phyloP scores from a whole-genome alignment of 805 yeast species.

The Ogataea methanolica region DNA sequence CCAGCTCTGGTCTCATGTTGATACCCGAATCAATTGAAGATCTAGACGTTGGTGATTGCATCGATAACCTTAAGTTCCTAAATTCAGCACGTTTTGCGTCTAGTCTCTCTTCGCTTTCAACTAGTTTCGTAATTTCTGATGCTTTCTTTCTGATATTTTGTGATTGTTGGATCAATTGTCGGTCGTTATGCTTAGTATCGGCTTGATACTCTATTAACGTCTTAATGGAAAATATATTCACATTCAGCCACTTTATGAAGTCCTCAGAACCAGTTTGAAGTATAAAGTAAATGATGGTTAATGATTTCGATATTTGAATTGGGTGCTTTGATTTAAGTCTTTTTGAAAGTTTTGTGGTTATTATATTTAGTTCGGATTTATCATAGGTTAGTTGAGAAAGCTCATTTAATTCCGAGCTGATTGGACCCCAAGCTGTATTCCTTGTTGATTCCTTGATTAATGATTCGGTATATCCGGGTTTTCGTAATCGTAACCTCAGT shows the following conservation, averaged over 20 bases:
- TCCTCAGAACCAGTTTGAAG: conserved; percentile 50
- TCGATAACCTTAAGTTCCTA: conserved; percentile 35
- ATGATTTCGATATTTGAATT: conserved; percentile 41
- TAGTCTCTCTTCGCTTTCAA: conserved; percentile 32
- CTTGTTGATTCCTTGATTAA: conserved; percentile 42
- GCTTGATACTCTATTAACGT: conserved; percentile 27
- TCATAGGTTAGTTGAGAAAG: conserved; percentile 43
- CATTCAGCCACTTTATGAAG: conserved; percentile 44
- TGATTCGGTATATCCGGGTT: conserved; percentile 23
- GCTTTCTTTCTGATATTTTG: conserved; percentile 36
- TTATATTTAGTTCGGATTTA: conserved; percentile 33
- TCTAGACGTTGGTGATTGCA: conserved; percentile 30
- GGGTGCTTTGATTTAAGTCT: conserved; percentile 35
- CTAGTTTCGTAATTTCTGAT: conserved; percentile 27
- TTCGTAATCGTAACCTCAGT: conserved; percentile 26
- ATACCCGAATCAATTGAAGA: conserved; percentile 21
- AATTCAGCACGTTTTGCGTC: conserved; percentile 37
- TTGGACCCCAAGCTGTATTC: conserved; percentile 46
- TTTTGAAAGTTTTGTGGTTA: conserved; percentile 37
- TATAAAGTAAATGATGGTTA: conserved; percentile 48
- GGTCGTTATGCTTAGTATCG: conserved; percentile 13
- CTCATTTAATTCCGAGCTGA: conserved; percentile 50
- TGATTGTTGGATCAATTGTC: conserved; percentile 18
- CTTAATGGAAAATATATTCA: conserved; percentile 32
- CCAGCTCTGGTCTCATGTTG: conserved; percentile 8